Evolutionary conservation across 2,329 filamentous ascomycete species (phyloP).

Genomic region (Nemania serpens): DNA sequence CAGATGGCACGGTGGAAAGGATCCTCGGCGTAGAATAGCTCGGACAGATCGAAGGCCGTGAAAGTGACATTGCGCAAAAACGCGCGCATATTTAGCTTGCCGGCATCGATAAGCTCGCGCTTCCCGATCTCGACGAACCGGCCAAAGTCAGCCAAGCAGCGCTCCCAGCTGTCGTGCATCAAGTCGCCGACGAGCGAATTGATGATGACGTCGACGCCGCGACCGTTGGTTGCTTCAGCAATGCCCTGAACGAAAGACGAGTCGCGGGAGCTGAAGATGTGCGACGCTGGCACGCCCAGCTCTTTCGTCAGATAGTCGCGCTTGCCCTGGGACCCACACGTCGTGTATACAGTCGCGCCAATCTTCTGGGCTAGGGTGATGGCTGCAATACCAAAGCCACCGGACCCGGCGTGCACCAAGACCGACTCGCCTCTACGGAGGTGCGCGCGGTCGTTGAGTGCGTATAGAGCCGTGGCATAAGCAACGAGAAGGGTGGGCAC

Average conservation of each 20-base stretch:
- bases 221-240: constrained; percentile 18
- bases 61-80: constrained; percentile 49
- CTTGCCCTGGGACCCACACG: constrained; percentile 32
- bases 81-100: constrained; percentile 43
- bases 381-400: constrained; percentile 44
- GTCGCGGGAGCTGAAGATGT: constrained; percentile 43
- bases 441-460: constrained; percentile 37
- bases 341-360: constrained; percentile 42
- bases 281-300: constrained; percentile 34
- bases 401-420: constrained; percentile 44
- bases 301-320: constrained; percentile 33
- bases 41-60: constrained; percentile 44
- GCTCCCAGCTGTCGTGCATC: constrained; percentile 38
- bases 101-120: constrained; percentile 42
- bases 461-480: constrained; percentile 42
- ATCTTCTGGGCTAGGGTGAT: constrained; percentile 40
- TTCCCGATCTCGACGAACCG: constrained; percentile 45
- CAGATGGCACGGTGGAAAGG: not conserved
- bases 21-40: constrained; percentile 5
- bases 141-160: constrained; percentile 45
- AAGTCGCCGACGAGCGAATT: constrained; percentile 23
- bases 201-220: constrained; percentile 25
- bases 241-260: constrained; percentile 38
- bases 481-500: constrained; percentile 33
- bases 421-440: constrained; percentile 39